phyloP scores from a whole-genome alignment of 1,284 basidiomycete genomes.

The Anthracocystis setariae region DNA sequence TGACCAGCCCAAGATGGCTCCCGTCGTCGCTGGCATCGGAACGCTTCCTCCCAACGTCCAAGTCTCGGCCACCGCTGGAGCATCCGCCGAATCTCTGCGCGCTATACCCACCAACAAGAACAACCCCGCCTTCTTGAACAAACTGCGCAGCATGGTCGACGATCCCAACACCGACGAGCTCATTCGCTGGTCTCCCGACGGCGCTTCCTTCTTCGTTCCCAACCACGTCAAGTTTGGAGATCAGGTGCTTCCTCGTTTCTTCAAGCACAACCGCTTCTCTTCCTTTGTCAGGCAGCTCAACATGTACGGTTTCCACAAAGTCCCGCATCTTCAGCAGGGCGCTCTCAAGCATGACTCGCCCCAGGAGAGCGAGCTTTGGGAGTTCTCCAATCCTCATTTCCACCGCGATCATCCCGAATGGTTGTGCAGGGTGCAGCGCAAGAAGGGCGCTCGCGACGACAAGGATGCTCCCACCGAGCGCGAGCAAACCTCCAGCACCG shows the following conservation, averaged over 20 bases:
- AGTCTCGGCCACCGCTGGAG: slow-evolving; percentile 11
- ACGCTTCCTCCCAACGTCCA: slow-evolving; percentile 33
- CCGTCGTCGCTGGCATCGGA: slow-evolving; percentile 42
- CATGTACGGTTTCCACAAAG: slow-evolving; percentile 73
- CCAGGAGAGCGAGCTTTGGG: slow-evolving; percentile 84
- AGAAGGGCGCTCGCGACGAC: slow-evolving; percentile 67
- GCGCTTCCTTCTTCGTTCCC: slow-evolving; percentile 91
- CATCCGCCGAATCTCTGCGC: slow-evolving; percentile 19
- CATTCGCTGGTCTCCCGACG: slow-evolving; percentile 88
- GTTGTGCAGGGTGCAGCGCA: slow-evolving; percentile 86
- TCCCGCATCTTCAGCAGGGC: slow-evolving; percentile 89
- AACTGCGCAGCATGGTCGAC: slow-evolving; percentile 89
- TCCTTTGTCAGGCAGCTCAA: slow-evolving; percentile 88
- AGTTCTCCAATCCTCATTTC: slow-evolving; percentile 91
- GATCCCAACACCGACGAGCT: slow-evolving; percentile 82
- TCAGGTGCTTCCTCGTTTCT: slow-evolving; percentile 72
- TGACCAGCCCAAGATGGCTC: slow-evolving; percentile 17
- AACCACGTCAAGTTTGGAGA: slow-evolving; percentile 92
- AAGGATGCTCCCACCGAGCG: slow-evolving; percentile 37
- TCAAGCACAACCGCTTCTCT: slow-evolving; percentile 76
- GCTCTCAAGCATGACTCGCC: slow-evolving; percentile 73
- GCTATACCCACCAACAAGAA: slow-evolving; percentile 59
- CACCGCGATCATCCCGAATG: slow-evolving; percentile 88
- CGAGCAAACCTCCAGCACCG: slow-evolving; percentile 23
- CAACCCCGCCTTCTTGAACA: slow-evolving; percentile 88